Base-by-base conservation (phyloP, 2,329 filamentous ascomycete species). In the Paradendryphiella salina region DNA sequence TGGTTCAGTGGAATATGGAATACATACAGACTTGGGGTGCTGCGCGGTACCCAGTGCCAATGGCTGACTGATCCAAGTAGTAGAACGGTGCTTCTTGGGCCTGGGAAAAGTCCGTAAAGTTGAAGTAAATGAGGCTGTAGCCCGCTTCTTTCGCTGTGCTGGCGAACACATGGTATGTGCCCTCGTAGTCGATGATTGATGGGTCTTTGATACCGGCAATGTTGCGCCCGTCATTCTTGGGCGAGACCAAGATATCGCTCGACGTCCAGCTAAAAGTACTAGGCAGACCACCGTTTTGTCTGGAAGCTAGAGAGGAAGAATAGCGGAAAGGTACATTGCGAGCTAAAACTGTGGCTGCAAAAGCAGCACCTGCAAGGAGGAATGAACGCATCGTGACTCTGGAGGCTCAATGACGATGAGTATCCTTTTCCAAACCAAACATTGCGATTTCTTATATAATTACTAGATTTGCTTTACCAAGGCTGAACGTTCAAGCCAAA, bases 111-210 rank as follows among this genome's bases (percentile, higher is more conserved):
- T 70, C 62, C 40, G 71, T 73, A 60, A 76, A 76, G 63, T 65
- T 74, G 56, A 76, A 64, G 59, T 76, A 76, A 14, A 74, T 63
- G 1, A 76, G 54, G 54, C 67, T 75, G 65, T 76, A 76, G 4
- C 74, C 73, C 2, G 59, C 53, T 5, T 60, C 56, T 26, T 66
- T 53, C 7, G 73, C 72, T 1, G 72, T 75, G 52, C 70, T 74
- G 38, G 72, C 74, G 44, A 76, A 76, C 37, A 76, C 73, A 52
- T 76, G 75, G 54, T 76, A 76, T 9, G 60, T 66, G 46, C 67
- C 64, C 39, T 86, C 59, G 42, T 61, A 46, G 33, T 60, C 54
- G 53, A 73, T 50, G 21, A 74, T 63, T 1, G 69, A 72, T 8
- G 70, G 71, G 40, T 73, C 69, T 53, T 73, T 74, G 50, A 74